Evolutionary conservation across 2,329 filamentous ascomycete species (phyloP).

Genomic region (Neonectria sp.): DNA sequence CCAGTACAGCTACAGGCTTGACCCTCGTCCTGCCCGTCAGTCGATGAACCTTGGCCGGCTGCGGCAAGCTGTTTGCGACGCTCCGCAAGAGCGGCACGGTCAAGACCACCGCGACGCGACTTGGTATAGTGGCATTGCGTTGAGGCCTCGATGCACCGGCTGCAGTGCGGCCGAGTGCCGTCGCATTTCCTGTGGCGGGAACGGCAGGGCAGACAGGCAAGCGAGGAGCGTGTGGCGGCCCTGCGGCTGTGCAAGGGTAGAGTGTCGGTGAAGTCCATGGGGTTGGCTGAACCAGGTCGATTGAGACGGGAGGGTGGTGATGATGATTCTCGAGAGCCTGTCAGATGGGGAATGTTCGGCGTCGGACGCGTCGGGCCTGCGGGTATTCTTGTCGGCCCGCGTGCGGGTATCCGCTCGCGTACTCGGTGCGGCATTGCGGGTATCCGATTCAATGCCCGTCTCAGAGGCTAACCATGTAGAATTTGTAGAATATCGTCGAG

Average conservation of each 20-base stretch:
- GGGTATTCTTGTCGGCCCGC: conserved; percentile 3
- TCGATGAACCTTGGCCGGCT: conserved; percentile 3
- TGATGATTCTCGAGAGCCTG: neutral
- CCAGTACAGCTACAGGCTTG: no score
- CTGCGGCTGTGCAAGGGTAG: neutral
- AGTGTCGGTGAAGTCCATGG: conserved; percentile 4
- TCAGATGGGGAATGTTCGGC: neutral
- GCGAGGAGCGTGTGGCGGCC: conserved; percentile 40
- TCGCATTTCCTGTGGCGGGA: conserved; percentile 68
- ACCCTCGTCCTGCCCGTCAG: neutral
- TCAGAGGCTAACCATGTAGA: neutral
- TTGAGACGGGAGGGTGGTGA: neutral
- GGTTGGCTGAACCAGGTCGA: neutral
- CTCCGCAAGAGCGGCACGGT: conserved; percentile 46
- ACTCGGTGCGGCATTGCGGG: neutral
- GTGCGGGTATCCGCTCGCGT: neutral
- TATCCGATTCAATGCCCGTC: neutral
- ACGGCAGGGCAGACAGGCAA: conserved; percentile 67
- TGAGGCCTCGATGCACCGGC: conserved; percentile 59
- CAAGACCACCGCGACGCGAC: conserved; percentile 63
- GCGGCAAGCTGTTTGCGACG: conserved; percentile 48
- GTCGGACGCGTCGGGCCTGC: neutral
- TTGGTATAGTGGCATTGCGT: conserved; percentile 66
- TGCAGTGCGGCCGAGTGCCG: conserved; percentile 62
- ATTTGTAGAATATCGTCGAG: neutral